These are phyloP conservation scores for Cryptosporidium felis DNA, from an alignment of 169 alveolate genomes.

Conservation along the genomic window DNA sequence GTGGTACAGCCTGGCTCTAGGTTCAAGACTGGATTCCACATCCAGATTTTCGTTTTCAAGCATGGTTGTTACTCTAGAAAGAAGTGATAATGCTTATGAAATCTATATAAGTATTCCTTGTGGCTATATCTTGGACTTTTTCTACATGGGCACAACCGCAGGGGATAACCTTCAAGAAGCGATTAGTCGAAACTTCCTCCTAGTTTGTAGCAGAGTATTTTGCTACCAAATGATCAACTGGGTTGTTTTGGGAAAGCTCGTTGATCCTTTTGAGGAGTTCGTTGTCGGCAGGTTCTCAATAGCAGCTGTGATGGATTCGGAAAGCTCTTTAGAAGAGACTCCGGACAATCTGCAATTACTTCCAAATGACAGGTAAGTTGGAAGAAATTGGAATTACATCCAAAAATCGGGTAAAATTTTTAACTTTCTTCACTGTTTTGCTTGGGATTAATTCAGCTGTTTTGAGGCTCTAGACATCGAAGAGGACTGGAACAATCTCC, in stretches of 20 bases:
- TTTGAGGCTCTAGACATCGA: slow-evolving; percentile 14
- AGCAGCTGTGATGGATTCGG: background rate
- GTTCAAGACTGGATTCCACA: slow-evolving; percentile 3
- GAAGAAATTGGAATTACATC: background rate
- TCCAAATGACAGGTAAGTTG: slow-evolving; percentile 59
- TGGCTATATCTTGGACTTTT: slow-evolving; percentile 49
- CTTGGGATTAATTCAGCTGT: slow-evolving; percentile 38
- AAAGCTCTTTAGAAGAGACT: no score
- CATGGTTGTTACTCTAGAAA: slow-evolving; percentile 15
- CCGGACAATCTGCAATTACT: background rate
- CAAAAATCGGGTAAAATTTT: background rate
- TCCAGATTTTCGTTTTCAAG: slow-evolving; percentile 30
- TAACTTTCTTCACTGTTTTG: background rate
- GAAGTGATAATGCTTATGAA: slow-evolving; percentile 22
- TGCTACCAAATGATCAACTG: slow-evolving; percentile 52
- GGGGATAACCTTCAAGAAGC: slow-evolving; percentile 38
- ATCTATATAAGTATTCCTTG: slow-evolving; percentile 46
- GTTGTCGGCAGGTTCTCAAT: slow-evolving; percentile 47
- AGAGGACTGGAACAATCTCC: background rate
- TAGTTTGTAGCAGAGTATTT: slow-evolving; percentile 44
- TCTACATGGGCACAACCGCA: background rate
- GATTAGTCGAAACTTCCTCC: slow-evolving; percentile 9
- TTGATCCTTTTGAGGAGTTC: slow-evolving; percentile 63
- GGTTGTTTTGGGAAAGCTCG: slow-evolving; percentile 35
- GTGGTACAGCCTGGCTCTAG: slow-evolving; percentile 24